A percentile compares a stretch with the other conserved stretches of the same genome.
These are phyloP conservation scores for Eremochloa ophiuroides DNA, from an alignment of 176 grass and related monocot genomes.

Conservation along the genomic window DNA sequence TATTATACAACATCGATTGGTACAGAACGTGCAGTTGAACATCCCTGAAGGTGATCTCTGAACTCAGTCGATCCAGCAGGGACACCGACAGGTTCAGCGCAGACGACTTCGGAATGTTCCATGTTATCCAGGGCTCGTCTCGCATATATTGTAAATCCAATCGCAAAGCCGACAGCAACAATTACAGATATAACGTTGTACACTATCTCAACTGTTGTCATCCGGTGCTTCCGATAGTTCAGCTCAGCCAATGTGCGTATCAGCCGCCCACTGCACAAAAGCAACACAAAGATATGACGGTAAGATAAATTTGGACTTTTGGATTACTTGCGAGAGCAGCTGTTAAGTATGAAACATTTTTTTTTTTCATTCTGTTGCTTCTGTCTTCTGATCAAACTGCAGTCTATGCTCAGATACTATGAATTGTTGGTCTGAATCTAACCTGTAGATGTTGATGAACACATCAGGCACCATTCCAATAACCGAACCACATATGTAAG, in stretches of 20 bases:
- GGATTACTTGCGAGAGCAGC: background rate
- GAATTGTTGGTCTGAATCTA: background rate
- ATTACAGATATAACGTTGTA: slow-evolving; percentile 71
- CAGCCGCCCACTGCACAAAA: slow-evolving; percentile 66
- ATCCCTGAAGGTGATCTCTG: slow-evolving; percentile 42
- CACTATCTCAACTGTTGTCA: slow-evolving; percentile 78
- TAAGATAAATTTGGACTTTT: background rate
- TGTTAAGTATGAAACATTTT: background rate
- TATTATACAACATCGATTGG: slow-evolving; percentile 43
- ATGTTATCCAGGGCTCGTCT: slow-evolving; percentile 57
- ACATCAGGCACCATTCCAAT: slow-evolving; percentile 87
- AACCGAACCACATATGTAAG: slow-evolving; percentile 81
- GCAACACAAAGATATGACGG: background rate
- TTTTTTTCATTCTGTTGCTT: background rate
- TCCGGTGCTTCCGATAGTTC: slow-evolving; percentile 56
- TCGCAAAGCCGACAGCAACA: slow-evolving; percentile 43
- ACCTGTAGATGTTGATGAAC: slow-evolving; percentile 95
- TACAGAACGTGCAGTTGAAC: slow-evolving; percentile 20
- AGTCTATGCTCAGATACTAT: background rate
- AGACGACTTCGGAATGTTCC: slow-evolving; percentile 29
- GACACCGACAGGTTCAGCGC: background rate
- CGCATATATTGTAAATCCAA: slow-evolving; percentile 74
- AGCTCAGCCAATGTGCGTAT: slow-evolving; percentile 74
- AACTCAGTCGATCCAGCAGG: slow-evolving; percentile 18
- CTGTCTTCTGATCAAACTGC: background rate